Conservation (phyloP, 345 rosid species). For the Psidium guajava region DNA sequence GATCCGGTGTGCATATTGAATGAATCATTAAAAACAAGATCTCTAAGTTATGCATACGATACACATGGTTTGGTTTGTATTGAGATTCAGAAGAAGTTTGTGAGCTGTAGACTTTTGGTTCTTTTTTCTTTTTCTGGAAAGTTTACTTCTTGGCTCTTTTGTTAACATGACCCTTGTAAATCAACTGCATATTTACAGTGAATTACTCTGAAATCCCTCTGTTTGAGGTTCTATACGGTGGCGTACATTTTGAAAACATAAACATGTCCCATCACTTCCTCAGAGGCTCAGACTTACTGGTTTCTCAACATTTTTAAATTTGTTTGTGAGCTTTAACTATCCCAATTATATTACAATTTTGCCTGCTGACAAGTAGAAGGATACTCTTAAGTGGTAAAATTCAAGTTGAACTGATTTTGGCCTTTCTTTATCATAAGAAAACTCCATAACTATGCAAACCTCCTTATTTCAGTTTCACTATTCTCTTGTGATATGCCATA, state of each 20-base stretch:
- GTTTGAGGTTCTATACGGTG: not conserved
- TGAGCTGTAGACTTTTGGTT: not conserved
- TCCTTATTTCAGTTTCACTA: not conserved
- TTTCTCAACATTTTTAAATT: not conserved
- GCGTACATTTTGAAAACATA: not conserved
- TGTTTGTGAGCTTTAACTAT: not conserved
- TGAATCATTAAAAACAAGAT: not conserved
- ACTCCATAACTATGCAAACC: not conserved
- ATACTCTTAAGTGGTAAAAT: not conserved
- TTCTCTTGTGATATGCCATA: not conserved
- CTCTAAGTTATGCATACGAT: not conserved
- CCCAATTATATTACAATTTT: not conserved
- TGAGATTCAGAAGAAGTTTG: not conserved
- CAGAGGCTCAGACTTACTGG: not conserved
- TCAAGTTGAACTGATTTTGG: not conserved
- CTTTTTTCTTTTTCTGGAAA: not conserved
- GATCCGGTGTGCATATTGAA: not conserved
- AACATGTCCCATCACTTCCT: not conserved
- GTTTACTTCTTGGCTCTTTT: not conserved
- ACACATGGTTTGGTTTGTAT: not conserved
- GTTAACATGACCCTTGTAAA: not conserved
- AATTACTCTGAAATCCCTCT: not conserved
- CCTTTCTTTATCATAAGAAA: not conserved
- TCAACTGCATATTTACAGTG: not conserved
- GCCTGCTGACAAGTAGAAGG: not conserved